phyloP scores from a whole-genome alignment of 768 basidiomycete genomes.

The Pleurotus platypus region DNA sequence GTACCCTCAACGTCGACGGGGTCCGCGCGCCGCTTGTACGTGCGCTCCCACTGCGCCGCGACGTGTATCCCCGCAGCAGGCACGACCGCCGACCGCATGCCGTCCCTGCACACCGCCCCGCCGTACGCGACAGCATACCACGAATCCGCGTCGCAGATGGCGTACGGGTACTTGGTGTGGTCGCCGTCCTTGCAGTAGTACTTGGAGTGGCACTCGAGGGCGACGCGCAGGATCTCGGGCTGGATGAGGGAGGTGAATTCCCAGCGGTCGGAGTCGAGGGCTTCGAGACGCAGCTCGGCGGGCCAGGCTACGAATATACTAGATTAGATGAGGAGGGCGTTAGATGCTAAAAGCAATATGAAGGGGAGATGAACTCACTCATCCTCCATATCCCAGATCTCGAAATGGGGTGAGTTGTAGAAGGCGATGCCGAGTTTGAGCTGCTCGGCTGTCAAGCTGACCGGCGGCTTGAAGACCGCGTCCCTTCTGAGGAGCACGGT shows the following conservation, averaged over 20 bases:
- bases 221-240: not conserved
- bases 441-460: not conserved
- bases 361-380: slow-evolving; percentile 18
- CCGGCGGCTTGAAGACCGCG: not conserved
- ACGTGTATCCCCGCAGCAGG: slow-evolving; percentile 4
- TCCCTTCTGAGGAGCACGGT: not conserved
- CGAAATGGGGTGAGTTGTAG: slow-evolving; percentile 26
- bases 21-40: slow-evolving; percentile 9
- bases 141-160: slow-evolving; percentile 1
- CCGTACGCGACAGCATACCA: not conserved
- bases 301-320: slow-evolving; percentile 6
- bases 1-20: not conserved
- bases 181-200: slow-evolving; percentile 3
- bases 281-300: not conserved
- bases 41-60: not conserved
- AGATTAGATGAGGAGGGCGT: too few species aligned
- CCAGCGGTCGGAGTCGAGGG: not conserved
- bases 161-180: not conserved
- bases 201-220: not conserved
- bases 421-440: slow-evolving; percentile 26
- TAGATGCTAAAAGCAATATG: not conserved
- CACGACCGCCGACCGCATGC: not conserved
- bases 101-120: not conserved
- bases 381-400: slow-evolving; percentile 32
- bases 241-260: not conserved